These are phyloP conservation scores for Sphenostylis stenocarpa DNA, from an alignment of 306 rosid species.

Conservation along the genomic window DNA sequence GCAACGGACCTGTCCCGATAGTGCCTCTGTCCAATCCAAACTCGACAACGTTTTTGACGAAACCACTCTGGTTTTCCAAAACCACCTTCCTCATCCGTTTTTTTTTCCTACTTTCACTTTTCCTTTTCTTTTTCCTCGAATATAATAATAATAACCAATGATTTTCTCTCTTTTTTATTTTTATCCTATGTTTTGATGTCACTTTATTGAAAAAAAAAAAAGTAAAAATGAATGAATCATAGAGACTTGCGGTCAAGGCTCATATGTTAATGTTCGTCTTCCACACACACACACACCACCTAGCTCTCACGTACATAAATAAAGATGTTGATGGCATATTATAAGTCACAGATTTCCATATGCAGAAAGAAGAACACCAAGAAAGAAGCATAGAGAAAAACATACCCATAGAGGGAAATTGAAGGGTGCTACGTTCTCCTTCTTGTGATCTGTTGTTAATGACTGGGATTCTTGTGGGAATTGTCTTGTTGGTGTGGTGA, in stretches of 20 bases:
- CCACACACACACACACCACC: neutral
- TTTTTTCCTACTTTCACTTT: constrained; percentile 2
- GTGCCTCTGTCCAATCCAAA: constrained; percentile 14
- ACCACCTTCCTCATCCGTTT: neutral
- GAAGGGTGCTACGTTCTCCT: neutral
- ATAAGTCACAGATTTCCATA: neutral
- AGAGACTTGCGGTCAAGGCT: neutral
- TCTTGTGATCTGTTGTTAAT: neutral
- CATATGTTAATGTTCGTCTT: neutral
- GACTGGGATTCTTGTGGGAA: neutral
- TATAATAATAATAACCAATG: constrained; percentile 24
- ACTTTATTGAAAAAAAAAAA: neutral
- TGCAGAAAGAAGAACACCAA: neutral
- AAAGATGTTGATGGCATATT: neutral
- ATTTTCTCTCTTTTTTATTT: neutral
- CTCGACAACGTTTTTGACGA: constrained; percentile 38
- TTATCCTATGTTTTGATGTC: neutral
- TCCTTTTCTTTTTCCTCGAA: neutral
- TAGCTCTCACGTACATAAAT: constrained; percentile 3
- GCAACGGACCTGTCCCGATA: constrained; percentile 4
- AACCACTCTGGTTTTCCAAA: constrained; percentile 21
- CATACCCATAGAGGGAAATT: neutral
- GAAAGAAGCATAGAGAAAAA: neutral
- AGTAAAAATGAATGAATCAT: neutral
- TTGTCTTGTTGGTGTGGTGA: neutral